phyloP scores from a whole-genome alignment of 192 early-diverging fungal species.

The Backusella morwellensis region DNA sequence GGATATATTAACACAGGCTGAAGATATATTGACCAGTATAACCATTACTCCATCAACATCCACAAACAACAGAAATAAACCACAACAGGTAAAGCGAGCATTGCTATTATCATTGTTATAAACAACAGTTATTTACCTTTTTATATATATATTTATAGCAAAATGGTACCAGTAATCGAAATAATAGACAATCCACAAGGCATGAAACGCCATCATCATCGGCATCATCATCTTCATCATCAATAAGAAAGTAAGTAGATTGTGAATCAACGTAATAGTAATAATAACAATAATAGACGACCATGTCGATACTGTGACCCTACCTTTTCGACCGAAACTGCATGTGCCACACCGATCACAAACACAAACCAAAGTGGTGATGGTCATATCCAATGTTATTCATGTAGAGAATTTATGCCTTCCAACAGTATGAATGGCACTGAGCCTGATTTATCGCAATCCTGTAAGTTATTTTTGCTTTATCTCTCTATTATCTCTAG shows the following conservation, averaged over 20 bases:
- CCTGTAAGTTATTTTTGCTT: neutral
- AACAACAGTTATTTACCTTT: neutral
- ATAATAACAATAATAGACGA: neutral
- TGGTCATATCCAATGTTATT: neutral
- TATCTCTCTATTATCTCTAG: neutral
- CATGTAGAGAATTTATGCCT: neutral
- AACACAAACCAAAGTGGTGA: neutral
- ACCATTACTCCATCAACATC: neutral
- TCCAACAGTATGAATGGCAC: neutral
- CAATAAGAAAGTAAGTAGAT: neutral
- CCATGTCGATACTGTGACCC: neutral
- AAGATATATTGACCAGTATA: neutral
- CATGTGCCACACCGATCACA: neutral
- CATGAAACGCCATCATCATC: neutral
- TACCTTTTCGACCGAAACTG: too few species aligned
- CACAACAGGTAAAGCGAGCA: neutral
- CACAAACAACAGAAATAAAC: neutral
- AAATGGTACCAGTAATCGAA: neutral
- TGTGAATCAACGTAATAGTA: neutral
- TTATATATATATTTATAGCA: neutral
- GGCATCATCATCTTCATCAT: neutral
- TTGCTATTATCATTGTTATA: neutral
- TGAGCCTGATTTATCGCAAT: conserved; percentile 4
- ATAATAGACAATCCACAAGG: neutral
- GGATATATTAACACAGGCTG: neutral